Evolutionary conservation across 768 basidiomycete genomes (phyloP).

Genomic region (Boletus pseudo-olivaceus): DNA sequence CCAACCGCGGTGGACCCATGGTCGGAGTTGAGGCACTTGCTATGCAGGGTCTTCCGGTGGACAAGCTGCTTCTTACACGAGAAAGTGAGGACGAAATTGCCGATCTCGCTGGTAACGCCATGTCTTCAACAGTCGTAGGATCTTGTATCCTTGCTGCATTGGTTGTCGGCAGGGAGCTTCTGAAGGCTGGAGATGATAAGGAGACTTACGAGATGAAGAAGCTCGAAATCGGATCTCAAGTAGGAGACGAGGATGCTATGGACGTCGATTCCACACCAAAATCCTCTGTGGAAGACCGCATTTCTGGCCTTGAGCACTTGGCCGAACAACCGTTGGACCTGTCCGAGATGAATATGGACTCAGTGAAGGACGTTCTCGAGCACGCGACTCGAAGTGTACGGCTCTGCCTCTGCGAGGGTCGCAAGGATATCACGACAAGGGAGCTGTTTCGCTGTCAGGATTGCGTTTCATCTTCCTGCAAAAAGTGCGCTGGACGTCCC

Average conservation of each 20-base stretch:
- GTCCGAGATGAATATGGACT: slow-evolving; percentile 44
- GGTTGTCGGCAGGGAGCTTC: slow-evolving; percentile 58
- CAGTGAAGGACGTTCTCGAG: slow-evolving; percentile 54
- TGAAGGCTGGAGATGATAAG: slow-evolving; percentile 63
- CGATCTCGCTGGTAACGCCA: slow-evolving; percentile 94
- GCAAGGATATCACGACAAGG: slow-evolving; percentile 67
- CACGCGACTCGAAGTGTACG: slow-evolving; percentile 70
- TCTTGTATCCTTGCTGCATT: slow-evolving; percentile 83
- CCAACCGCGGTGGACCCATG: slow-evolving; percentile 94
- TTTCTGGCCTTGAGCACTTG: slow-evolving; percentile 73
- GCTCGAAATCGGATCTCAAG: slow-evolving; percentile 30
- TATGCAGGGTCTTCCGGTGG: slow-evolving; percentile 91
- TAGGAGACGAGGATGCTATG: slow-evolving; percentile 40
- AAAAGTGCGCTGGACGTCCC: slow-evolving; percentile 85
- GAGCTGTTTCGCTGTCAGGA: slow-evolving; percentile 67
- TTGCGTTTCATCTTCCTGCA: slow-evolving; percentile 77
- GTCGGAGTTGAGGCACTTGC: slow-evolving; percentile 89
- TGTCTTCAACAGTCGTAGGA: slow-evolving; percentile 96
- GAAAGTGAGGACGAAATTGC: slow-evolving; percentile 93
- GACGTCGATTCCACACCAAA: slow-evolving; percentile 42
- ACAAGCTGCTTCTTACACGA: slow-evolving; percentile 86
- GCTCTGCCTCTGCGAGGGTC: slow-evolving; percentile 90
- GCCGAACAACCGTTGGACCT: slow-evolving; percentile 64
- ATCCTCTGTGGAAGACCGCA: slow-evolving; percentile 42
- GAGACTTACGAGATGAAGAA: slow-evolving; percentile 68